A percentile compares a stretch with the other conserved stretches of the same genome.
Conservation (phyloP, 176 grass and related monocot species). For the Poa annua region DNA sequence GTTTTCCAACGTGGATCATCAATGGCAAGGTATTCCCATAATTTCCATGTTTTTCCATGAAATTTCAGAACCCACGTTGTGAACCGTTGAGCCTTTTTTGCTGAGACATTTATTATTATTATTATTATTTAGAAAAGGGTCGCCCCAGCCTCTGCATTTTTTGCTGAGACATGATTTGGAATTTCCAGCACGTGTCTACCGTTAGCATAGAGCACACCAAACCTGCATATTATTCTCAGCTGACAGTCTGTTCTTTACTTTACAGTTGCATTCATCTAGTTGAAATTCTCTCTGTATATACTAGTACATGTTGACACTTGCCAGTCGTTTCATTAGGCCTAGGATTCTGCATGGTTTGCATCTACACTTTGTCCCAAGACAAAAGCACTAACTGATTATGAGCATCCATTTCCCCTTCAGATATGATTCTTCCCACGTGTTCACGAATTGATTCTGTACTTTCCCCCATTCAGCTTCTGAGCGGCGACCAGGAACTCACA, state of each 20-base stretch:
- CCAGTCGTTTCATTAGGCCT: background rate
- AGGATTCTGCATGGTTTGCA: background rate
- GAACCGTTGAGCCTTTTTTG: background rate
- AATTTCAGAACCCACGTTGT: background rate
- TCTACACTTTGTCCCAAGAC: background rate
- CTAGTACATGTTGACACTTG: too few species aligned
- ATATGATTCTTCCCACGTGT: background rate
- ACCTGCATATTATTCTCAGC: background rate
- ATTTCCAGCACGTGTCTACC: background rate
- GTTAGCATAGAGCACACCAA: background rate
- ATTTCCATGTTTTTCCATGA: conserved; percentile 9
- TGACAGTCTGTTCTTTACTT: background rate
- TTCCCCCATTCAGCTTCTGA: conserved; percentile 52
- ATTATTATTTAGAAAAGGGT: too few species aligned
- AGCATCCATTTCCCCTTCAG: background rate
- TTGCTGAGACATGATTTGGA: background rate
- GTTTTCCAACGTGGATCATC: conserved; percentile 94
- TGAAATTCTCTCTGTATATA: too few species aligned
- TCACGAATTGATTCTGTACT: conserved; percentile 18
- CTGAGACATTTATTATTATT: too few species aligned
- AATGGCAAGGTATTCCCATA: conserved; percentile 63
- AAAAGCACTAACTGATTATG: background rate
- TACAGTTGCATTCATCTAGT: background rate
- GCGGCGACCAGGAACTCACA: conserved; percentile 76
- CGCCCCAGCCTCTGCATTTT: too few species aligned